Percentiles rank a stretch among this genome's conserved stretches.
Conservation (phyloP, 1,284 basidiomycete species). For the Naganishia liquefaciens region DNA sequence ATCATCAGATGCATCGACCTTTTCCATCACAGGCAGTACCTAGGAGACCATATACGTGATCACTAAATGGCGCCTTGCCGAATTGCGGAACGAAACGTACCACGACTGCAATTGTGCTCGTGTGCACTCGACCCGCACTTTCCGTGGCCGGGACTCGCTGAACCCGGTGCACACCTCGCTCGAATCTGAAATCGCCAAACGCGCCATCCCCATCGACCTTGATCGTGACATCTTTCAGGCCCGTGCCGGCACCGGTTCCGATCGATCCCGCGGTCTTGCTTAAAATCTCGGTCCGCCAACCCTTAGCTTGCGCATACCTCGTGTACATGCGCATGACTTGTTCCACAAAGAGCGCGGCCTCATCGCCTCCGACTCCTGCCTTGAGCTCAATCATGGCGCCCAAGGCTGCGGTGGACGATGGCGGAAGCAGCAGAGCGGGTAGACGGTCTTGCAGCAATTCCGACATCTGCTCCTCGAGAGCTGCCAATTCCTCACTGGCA, state of each 20-base stretch:
- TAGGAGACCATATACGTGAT: slow-evolving; percentile 45
- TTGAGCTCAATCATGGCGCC: slow-evolving; percentile 87
- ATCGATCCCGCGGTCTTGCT: slow-evolving; percentile 56
- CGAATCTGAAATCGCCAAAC: slow-evolving; percentile 79
- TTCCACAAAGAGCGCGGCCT: slow-evolving; percentile 77
- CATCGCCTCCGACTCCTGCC: slow-evolving; percentile 88
- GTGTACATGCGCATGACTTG: slow-evolving; percentile 84
- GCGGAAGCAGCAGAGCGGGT: slow-evolving; percentile 67
- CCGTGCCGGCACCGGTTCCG: slow-evolving; percentile 59
- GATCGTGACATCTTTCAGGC: slow-evolving; percentile 78
- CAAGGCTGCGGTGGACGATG: slow-evolving; percentile 65
- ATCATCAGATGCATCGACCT: slow-evolving; percentile 51
- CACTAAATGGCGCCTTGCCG: slow-evolving; percentile 2
- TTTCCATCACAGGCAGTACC: slow-evolving; percentile 77
- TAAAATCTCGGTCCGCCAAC: slow-evolving; percentile 53
- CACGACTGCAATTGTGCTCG: slow-evolving; percentile 84
- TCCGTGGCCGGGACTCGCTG: slow-evolving; percentile 92
- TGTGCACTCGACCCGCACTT: slow-evolving; percentile 81
- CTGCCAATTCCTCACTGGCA: slow-evolving; percentile 68
- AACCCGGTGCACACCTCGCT: slow-evolving; percentile 93
- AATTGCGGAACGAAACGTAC: slow-evolving; percentile 57
- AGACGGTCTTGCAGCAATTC: slow-evolving; percentile 62
- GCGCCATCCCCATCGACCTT: slow-evolving; percentile 75
- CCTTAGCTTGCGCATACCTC: slow-evolving; percentile 62
- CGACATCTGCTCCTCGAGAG: slow-evolving; percentile 60